Conservation (phyloP, 2,329 filamentous ascomycete genomes). For the Colletotrichum magnum region DNA sequence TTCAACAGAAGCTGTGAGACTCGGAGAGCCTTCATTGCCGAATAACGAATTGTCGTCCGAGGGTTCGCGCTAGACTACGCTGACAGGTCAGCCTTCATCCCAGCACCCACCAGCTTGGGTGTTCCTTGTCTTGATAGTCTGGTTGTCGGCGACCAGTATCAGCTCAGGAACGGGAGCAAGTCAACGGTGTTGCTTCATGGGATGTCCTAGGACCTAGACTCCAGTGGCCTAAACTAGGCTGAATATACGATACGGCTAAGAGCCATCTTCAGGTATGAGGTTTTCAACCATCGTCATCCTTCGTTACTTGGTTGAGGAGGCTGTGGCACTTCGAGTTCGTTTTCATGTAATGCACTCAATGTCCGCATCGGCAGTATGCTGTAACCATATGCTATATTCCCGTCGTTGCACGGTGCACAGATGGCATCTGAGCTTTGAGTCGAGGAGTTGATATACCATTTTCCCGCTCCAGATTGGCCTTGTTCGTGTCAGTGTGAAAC, state of each 20-base stretch:
- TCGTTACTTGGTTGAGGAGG: too few species aligned
- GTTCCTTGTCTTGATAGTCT: constrained; percentile 17
- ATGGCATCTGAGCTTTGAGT: too few species aligned
- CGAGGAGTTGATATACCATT: too few species aligned
- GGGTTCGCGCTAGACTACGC: not conserved
- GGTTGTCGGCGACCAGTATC: not conserved
- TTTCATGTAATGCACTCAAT: too few species aligned
- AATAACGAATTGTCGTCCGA: not conserved
- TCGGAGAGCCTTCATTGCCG: not conserved
- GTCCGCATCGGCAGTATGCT: too few species aligned
- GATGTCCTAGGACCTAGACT: not conserved
- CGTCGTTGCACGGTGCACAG: too few species aligned
- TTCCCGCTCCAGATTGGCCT: too few species aligned
- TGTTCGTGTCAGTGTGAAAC: too few species aligned
- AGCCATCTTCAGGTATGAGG: constrained; percentile 6
- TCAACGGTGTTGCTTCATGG: not conserved
- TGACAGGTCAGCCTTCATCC: constrained; percentile 33
- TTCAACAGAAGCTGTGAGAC: not conserved
- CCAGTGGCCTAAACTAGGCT: constrained; percentile 1
- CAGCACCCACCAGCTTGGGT: constrained; percentile 23
- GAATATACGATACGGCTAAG: not conserved
- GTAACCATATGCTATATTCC: too few species aligned
- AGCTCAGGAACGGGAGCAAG: not conserved
- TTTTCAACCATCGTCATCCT: not conserved
- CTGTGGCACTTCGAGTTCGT: too few species aligned